phyloP scores from a whole-genome alignment of 176 grass and related monocot species.

The Avena insularis region DNA sequence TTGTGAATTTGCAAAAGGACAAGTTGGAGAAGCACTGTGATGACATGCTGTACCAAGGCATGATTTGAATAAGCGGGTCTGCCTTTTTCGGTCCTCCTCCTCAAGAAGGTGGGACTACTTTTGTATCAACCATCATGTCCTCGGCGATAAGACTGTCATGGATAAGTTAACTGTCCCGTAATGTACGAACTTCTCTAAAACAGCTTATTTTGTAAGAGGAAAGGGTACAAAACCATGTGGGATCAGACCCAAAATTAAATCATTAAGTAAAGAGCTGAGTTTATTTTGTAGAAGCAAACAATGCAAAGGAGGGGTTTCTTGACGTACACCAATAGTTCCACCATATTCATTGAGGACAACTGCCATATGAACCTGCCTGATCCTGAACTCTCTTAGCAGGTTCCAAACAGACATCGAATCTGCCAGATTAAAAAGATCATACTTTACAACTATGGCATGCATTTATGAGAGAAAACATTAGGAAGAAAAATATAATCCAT shows the following conservation, averaged over 20 bases:
- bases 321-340: conserved; percentile 94
- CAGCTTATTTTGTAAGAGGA: not conserved
- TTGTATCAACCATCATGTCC: not conserved
- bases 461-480: conserved; percentile 33
- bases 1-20: not conserved
- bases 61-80: not conserved
- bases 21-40: not conserved
- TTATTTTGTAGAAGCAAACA: conserved; percentile 28
- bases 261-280: not conserved
- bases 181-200: not conserved
- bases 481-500: not conserved
- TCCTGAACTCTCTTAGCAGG: conserved; percentile 88
- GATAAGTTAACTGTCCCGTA: not conserved
- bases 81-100: not conserved
- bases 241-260: conserved; percentile 22
- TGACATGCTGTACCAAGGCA: not conserved
- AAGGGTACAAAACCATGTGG: conserved; percentile 17
- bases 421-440: conserved; percentile 51
- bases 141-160: not conserved
- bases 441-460: conserved; percentile 32
- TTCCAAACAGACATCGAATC: conserved; percentile 99
- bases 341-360: conserved; percentile 99
- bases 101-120: not conserved
- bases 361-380: conserved; percentile 99
- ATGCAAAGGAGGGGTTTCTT: conserved; percentile 44